Conservation (phyloP, 129 eudicot species). For the Lactuca saligna region DNA sequence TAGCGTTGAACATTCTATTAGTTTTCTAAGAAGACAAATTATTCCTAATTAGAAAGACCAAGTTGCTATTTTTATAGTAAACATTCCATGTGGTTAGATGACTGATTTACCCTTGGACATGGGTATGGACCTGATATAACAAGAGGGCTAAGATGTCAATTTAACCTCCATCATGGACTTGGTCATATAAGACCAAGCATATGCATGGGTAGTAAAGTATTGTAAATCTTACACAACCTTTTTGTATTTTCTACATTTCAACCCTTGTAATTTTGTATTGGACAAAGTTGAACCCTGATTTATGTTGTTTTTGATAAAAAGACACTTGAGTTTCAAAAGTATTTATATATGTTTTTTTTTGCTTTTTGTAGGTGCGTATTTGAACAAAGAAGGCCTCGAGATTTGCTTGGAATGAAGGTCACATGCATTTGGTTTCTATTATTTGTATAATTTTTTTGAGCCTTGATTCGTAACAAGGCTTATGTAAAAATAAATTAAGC, state of each 20-base stretch:
- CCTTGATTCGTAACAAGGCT: constrained; percentile 3
- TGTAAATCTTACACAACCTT: not conserved
- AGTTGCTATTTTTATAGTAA: constrained; percentile 23
- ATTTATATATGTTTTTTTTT: constrained; percentile 17
- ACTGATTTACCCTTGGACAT: constrained; percentile 34
- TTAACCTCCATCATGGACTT: constrained; percentile 26
- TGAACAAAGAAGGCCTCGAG: constrained; percentile 13
- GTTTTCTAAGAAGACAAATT: constrained; percentile 25
- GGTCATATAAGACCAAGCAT: constrained; percentile 34
- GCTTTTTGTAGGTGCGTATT: constrained; percentile 13
- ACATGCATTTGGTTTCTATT: not conserved
- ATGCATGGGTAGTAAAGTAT: constrained; percentile 30
- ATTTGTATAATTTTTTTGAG: constrained; percentile 3
- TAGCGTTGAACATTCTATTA: constrained; percentile 39
- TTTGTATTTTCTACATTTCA: constrained; percentile 5
- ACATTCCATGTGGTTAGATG: constrained; percentile 24
- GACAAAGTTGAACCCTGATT: not conserved
- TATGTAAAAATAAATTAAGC: constrained; percentile 14
- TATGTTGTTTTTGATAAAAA: not conserved
- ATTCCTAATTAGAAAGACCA: constrained; percentile 21
- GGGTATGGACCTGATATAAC: not conserved
- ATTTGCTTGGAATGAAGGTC: constrained; percentile 18
- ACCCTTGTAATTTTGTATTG: constrained; percentile 7
- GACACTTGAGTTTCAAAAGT: not conserved
- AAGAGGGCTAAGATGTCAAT: constrained; percentile 19